These are phyloP conservation scores for Chloropicon primus DNA, from an alignment of 139 green algal species.

Conservation along the genomic window DNA sequence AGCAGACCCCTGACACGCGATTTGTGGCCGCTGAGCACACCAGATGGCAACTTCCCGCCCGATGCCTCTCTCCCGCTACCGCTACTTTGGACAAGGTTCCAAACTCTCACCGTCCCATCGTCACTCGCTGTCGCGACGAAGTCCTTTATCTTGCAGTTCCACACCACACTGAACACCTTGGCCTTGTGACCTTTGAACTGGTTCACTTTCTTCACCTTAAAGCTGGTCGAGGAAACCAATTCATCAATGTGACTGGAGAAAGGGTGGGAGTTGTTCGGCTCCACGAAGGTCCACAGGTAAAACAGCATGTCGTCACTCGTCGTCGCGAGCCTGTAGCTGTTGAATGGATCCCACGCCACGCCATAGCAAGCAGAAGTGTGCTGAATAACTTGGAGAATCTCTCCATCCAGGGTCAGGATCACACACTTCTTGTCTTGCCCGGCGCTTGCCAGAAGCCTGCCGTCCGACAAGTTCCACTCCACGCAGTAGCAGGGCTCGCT, in stretches of 20 bases:
- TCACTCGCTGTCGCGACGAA: conserved; percentile 23
- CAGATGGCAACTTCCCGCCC: neutral
- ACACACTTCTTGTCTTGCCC: neutral
- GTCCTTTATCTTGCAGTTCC: conserved; percentile 24
- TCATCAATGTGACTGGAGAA: neutral
- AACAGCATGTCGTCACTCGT: conserved; percentile 15
- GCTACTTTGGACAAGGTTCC: conserved; percentile 14
- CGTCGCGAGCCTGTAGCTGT: conserved; percentile 18
- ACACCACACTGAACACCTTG: conserved; percentile 23
- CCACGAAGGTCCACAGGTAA: conserved; percentile 15
- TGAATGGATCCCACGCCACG: conserved; percentile 16
- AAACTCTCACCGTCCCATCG: conserved; percentile 30
- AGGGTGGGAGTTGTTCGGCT: neutral
- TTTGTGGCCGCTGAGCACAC: neutral
- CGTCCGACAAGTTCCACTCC: neutral
- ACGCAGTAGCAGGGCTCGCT: neutral
- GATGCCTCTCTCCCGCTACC: neutral
- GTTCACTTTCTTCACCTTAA: neutral
- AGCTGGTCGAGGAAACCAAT: neutral
- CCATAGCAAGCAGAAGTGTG: conserved; percentile 11
- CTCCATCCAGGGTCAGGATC: neutral
- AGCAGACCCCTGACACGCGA: conserved; percentile 15
- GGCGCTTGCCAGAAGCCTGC: neutral
- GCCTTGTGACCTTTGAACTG: conserved; percentile 3
- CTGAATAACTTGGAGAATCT: conserved; percentile 4